Evolutionary conservation across 1,284 basidiomycete species (phyloP), one percentile per base, ranked within the genome.

Genomic region (Papiliotrema fonsecae): DNA sequence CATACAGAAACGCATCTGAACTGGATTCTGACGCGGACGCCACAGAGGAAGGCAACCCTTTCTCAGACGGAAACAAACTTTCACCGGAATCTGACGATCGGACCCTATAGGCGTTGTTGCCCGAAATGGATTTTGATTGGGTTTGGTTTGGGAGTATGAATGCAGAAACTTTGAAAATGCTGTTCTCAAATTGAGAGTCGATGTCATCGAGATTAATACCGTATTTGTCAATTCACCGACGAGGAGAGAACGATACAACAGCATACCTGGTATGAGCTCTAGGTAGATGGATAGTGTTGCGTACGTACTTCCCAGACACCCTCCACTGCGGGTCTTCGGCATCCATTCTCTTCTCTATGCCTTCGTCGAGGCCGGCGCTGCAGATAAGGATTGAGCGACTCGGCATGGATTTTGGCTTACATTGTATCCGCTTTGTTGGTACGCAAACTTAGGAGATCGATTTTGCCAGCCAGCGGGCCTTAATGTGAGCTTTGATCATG

Each of bases 341-440:
- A 40, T 70, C 61, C 22, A 72, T 44, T 14, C 60, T 51, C 22
- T 61, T 68, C 24, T 59, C 68, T 24, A 65, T 54, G 0, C 71
- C 72, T 31, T 64, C 63, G 0, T 54, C 47, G 6, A 74, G 55
- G 3, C 72, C 72, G 31, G 60, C 68, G 44, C 69, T 73, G 52
- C 10, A 34, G n/a, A 28, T 40, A 22, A 22, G 31, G 30, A 31
- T 9, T 9, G 1, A 7, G 16, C 21, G n/a, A n/a, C 27, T 2
- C n/a, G 22, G 13, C 3, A 18, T 5, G 5, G 35, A 16, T 41
- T 18, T n/a, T 10, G 16, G 62, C 71, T 55, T 50, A 73, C 28
- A 87, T 87, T 1, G 97, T 92, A 65, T 97, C 93, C 0, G 94
- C 94, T 72, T 98, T 97, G 77, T 88, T 92, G 1, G 94, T 98